Base-by-base conservation (phyloP, 2,329 filamentous ascomycete genomes). In the Rhynchosporium secalis region DNA sequence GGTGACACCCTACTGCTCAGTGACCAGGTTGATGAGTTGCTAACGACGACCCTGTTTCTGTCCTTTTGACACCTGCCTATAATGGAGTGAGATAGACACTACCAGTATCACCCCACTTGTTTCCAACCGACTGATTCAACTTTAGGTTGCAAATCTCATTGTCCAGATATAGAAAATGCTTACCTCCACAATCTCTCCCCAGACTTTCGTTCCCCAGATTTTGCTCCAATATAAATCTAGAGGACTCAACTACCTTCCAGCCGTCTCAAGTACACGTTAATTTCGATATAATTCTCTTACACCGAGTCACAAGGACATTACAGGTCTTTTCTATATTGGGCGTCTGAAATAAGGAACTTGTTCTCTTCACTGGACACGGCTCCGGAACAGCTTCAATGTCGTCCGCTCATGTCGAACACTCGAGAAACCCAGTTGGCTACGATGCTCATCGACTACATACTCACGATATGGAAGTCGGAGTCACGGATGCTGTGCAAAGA, bases 401-500 rank as follows among this genome's bases (percentile, higher is more conserved):
- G 20, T 56, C 60, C n/a, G 49, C 47, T 20, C 66, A 71, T 58
- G 52, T 68, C 31, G 65, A 71, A 60, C n/a, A 68, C 49, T 9
- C 52, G 10, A 56, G 26, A n/a, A 58, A 65, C 55, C 52, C 62
- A 2, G 66, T 62, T 10, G 64, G 67, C 36, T 65, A 70, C 40
- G 67, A 70, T 36, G 48, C 63, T 40, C 62, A 63, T 13, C 62
- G 71, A 28, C 48, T 72, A 26, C 65, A 67, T 41, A 68, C 67
- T n/a, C 51, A 69, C 61, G 68, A 72, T 8, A 63, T 82, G 59
- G 82, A 85, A 69, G 68, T 84, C 20, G 82, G 82, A 62, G 76
- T 81, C 1, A 82, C 81, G 3, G 82, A 85, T 61, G 82, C 79
- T 3, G 72, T 83, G 12, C 76, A 83, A 69, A 74, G 76, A 52